Percentiles rank a stretch among this genome's conserved stretches.
phyloP scores from a whole-genome alignment of 192 early-diverging fungal genomes.

The Physocladia obscura region DNA sequence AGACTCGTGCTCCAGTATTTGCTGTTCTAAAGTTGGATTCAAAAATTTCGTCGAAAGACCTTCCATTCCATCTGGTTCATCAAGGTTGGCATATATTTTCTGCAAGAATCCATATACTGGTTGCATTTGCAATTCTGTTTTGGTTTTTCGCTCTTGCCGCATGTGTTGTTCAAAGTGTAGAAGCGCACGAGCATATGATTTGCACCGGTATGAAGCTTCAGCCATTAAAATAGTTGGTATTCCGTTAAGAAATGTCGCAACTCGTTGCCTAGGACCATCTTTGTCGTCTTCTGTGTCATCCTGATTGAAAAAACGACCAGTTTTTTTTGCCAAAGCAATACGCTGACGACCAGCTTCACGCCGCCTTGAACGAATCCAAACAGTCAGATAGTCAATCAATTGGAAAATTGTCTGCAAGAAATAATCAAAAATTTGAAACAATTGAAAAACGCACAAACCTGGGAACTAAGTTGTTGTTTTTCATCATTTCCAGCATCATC shows the following conservation, averaged over 20 bases:
- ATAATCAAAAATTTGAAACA: background rate
- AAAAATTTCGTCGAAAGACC: slow-evolving; percentile 57
- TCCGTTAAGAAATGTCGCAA: slow-evolving; percentile 51
- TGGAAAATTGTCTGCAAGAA: slow-evolving; percentile 40
- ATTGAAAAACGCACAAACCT: slow-evolving; percentile 35
- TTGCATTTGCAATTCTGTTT: slow-evolving; percentile 32
- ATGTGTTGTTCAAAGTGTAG: slow-evolving; percentile 71
- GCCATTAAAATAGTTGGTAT: slow-evolving; percentile 69
- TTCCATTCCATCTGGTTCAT: slow-evolving; percentile 71
- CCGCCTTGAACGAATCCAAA: slow-evolving; percentile 41
- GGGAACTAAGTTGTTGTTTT: slow-evolving; percentile 41
- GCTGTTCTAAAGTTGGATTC: slow-evolving; percentile 58
- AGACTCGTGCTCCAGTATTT: slow-evolving; percentile 63
- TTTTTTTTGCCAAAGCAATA: slow-evolving; percentile 15
- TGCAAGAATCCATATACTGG: slow-evolving; percentile 55
- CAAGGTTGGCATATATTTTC: slow-evolving; percentile 63
- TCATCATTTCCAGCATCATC: slow-evolving; percentile 26
- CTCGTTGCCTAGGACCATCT: slow-evolving; percentile 16
- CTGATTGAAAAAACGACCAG: slow-evolving; percentile 16
- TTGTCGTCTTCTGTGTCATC: slow-evolving; percentile 37
- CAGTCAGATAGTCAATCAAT: slow-evolving; percentile 58
- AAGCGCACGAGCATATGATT: slow-evolving; percentile 68
- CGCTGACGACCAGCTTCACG: slow-evolving; percentile 27
- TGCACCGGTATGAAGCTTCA: slow-evolving; percentile 55
- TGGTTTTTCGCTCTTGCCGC: slow-evolving; percentile 30